phyloP scores from a whole-genome alignment of 2,329 filamentous ascomycete species.

The Verticillium klebahnii region DNA sequence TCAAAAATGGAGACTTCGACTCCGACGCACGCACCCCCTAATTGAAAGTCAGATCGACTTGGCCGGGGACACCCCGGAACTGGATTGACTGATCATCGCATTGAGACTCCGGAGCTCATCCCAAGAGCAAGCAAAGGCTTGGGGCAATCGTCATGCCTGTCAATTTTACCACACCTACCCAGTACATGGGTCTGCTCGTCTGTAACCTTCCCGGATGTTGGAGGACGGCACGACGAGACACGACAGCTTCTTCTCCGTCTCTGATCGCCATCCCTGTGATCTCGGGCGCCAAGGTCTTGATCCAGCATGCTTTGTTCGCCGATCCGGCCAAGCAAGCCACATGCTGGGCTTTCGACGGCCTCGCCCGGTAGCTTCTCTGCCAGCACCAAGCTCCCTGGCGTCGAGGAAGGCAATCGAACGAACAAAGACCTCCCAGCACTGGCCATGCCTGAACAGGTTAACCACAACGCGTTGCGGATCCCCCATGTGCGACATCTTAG shows the following conservation, averaged over 20 bases:
- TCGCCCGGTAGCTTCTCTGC: neutral
- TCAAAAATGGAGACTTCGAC: neutral
- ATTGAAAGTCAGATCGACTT: neutral
- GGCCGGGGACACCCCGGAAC: neutral
- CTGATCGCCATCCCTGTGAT: neutral
- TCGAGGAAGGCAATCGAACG: neutral
- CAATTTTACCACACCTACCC: neutral
- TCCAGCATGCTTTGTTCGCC: neutral
- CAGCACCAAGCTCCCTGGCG: neutral
- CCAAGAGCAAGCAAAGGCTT: neutral
- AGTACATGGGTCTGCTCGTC: neutral
- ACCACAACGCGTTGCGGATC: conserved; percentile 8
- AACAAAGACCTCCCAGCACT: neutral
- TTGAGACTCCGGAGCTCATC: neutral
- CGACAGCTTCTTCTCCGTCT: neutral
- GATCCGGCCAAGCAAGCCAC: neutral
- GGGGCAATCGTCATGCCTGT: neutral
- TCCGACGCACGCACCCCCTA: neutral
- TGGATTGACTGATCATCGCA: neutral
- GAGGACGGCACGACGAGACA: neutral
- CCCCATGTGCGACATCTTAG: conserved; percentile 12
- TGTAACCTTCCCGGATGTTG: neutral
- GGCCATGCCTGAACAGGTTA: conserved; percentile 8
- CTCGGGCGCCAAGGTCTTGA: neutral
- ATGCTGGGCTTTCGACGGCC: neutral